Base-by-base conservation (phyloP, 2,329 filamentous ascomycete species). In the Venturia nashicola region DNA sequence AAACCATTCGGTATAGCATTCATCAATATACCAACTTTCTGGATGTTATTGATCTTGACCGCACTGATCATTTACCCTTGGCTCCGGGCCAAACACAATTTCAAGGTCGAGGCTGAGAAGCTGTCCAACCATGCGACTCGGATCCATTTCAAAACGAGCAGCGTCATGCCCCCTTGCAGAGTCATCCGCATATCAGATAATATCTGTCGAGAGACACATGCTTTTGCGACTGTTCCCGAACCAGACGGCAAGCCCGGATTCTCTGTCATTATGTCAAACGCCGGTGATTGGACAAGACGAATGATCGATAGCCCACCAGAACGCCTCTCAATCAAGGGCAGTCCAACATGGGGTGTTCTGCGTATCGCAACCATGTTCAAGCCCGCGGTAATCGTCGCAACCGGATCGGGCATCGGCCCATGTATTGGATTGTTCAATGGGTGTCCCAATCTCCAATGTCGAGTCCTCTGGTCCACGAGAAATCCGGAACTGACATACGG, bases 221-320 rank as follows among this genome's bases (percentile, higher is more conserved):
- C 85, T 0, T 92, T 92, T 70, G 89, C 88, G 54, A 86, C 86
- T 1, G 88, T 91, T 66, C 85, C 87, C 0, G 80, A 84, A 65
- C 79, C 82, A 2, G 71, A 76, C 63, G 69, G 78, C 44, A 76
- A 76, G 62, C 34, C 55, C 11, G 85, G 83, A 16, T 90, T 87
- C 75, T 89, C 86, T 0, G 77, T 88, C 39, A 76, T 91, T 39
- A 80, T 91, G 36, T 89, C 87, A 63, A 87, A 86, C 67, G 87
- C 87, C 3, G 88, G 88, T 27, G 87, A 91, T 75, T 91, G 88
- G 88, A 91, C 88, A 0, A 76, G 77, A 32, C 76, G 79, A 40
- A 81, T 83, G 64, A 90, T 91, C 73, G 75, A 79, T 59, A 78
- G 80, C 59, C 83, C 84, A 2, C 86, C 86, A 1, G 80, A 76